These are phyloP conservation scores for Tolypocladium endophyticum DNA, from an alignment of 2,329 filamentous ascomycete genomes.

Conservation along the genomic window DNA sequence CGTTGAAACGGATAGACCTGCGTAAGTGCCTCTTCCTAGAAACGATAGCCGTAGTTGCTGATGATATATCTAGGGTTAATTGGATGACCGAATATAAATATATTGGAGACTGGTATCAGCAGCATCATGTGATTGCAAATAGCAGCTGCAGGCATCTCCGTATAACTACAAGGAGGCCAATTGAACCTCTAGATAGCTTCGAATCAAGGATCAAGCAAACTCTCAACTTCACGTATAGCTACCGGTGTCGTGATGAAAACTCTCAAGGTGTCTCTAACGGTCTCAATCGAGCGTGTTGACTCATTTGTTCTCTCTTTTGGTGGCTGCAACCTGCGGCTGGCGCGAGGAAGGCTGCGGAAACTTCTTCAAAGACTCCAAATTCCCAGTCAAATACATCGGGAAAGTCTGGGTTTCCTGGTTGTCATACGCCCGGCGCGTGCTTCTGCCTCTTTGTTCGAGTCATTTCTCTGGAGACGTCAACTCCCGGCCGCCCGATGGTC, in stretches of 20 bases:
- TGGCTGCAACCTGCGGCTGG: no score
- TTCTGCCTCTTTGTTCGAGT: no score
- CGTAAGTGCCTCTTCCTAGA: not conserved
- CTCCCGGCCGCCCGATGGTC: no score
- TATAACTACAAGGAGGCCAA: not conserved
- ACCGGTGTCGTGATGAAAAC: not conserved
- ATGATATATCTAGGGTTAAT: not conserved
- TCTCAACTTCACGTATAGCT: not conserved
- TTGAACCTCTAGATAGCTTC: not conserved
- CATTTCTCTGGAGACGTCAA: no score
- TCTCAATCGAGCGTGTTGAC: not conserved
- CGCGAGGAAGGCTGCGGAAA: not conserved
- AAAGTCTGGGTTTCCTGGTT: no score
- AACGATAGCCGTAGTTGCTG: not conserved
- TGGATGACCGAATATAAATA: not conserved
- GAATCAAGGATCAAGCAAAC: not conserved
- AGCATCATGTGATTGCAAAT: not conserved
- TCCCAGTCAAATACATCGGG: no score
- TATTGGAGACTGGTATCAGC: not conserved
- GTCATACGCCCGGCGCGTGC: no score
- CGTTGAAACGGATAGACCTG: not conserved
- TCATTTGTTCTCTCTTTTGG: not conserved
- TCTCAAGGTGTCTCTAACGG: not conserved
- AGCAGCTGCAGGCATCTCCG: not conserved
- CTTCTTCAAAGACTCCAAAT: no score